Evolutionary conservation across 768 basidiomycete genomes (phyloP).

Genomic region (Mycena leptocephala): DNA sequence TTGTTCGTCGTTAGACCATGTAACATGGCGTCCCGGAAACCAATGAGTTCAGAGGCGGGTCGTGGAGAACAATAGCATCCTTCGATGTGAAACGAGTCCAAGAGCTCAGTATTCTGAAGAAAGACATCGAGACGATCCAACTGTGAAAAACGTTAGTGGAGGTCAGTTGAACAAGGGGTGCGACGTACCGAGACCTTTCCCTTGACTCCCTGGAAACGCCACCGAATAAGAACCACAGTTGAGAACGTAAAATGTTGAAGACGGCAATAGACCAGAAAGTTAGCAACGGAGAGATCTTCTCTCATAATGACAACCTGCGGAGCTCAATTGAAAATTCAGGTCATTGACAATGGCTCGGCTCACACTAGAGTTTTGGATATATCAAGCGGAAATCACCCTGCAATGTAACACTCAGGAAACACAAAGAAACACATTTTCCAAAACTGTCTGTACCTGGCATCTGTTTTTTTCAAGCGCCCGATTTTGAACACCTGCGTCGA

Average conservation of each 20-base stretch:
- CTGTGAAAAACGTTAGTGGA: no score
- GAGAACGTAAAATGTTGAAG: slow-evolving; percentile 48
- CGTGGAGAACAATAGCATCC: neutral
- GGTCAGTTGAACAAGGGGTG: no score
- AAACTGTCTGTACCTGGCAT: no score
- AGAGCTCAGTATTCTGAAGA: slow-evolving; percentile 62
- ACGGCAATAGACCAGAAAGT: neutral
- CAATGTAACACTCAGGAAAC: no score
- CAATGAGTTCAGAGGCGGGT: slow-evolving; percentile 13
- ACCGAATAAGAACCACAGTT: slow-evolving; percentile 58
- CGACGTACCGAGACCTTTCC: slow-evolving; percentile 72
- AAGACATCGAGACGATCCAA: slow-evolving; percentile 67
- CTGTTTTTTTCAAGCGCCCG: no score
- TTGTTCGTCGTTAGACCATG: slow-evolving; percentile 26
- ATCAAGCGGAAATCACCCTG: no score
- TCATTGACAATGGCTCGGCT: no score
- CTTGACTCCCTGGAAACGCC: slow-evolving; percentile 41
- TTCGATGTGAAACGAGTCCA: slow-evolving; percentile 55
- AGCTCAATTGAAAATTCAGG: no score
- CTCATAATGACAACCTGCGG: neutral
- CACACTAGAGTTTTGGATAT: no score
- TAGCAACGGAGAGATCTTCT: neutral
- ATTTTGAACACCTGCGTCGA: no score
- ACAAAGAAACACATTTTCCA: no score
- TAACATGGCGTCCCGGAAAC: slow-evolving; percentile 32